Conservation (phyloP, 108 stramenopile species). For the Bacterosira constricta region DNA sequence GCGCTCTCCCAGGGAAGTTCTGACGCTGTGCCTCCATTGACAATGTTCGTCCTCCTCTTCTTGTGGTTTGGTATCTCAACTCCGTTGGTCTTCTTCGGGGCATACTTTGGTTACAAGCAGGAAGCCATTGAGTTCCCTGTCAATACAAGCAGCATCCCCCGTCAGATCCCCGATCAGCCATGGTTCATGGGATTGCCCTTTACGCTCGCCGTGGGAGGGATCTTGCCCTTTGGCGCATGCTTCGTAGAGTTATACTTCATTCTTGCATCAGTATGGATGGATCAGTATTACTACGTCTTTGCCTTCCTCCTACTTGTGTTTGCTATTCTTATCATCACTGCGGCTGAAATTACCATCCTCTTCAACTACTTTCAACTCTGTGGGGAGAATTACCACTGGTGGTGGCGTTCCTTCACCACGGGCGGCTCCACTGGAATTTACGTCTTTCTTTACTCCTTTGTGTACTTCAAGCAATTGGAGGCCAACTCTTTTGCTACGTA, state of each 20-base stretch:
- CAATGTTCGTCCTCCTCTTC: slow-evolving; percentile 87
- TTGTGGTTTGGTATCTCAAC: slow-evolving; percentile 97
- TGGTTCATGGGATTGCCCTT: slow-evolving; percentile 92
- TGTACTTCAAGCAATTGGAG: slow-evolving; percentile 93
- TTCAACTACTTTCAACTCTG: slow-evolving; percentile 99
- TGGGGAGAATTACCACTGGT: slow-evolving; percentile 99
- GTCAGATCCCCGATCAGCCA: slow-evolving; percentile 94
- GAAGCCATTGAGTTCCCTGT: slow-evolving; percentile 95
- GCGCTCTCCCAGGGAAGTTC: slow-evolving; percentile 74
- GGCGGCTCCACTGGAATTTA: slow-evolving; percentile 93
- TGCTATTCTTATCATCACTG: slow-evolving; percentile 93
- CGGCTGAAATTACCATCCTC: slow-evolving; percentile 96
- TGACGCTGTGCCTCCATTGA: slow-evolving; percentile 93
- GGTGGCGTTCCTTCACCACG: slow-evolving; percentile 97
- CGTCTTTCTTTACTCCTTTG: slow-evolving; percentile 93
- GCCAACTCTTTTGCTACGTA: slow-evolving; percentile 89
- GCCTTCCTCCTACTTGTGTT: slow-evolving; percentile 96
- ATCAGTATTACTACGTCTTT: slow-evolving; percentile 99
- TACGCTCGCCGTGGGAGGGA: slow-evolving; percentile 91
- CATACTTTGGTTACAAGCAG: slow-evolving; percentile 97
- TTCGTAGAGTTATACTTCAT: slow-evolving; percentile 99
- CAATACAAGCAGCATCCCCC: slow-evolving; percentile 88
- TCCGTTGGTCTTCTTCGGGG: slow-evolving; percentile 96
- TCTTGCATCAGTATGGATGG: slow-evolving; percentile 92
- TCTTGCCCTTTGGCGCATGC: slow-evolving; percentile 97